Percentiles rank a stretch among this genome's conserved stretches.
Evolutionary conservation across 208 protist species (phyloP).

Genomic region (Leishmania lainsoni): DNA sequence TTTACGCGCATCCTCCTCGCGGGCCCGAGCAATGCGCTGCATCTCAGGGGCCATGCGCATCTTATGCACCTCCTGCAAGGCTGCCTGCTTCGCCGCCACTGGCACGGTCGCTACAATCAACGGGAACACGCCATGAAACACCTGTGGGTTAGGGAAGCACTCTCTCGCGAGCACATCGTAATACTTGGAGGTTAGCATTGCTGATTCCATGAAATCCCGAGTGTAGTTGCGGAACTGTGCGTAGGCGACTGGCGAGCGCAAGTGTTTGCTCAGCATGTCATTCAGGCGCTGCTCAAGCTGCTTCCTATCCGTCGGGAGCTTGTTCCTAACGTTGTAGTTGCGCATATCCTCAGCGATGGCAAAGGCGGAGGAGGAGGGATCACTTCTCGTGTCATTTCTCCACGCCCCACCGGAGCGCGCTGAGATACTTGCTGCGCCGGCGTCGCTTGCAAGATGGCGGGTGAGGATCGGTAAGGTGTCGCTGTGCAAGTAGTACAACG

Average conservation of each 20-base stretch:
- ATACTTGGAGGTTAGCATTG: constrained; percentile 68
- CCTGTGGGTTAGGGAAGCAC: constrained; percentile 49
- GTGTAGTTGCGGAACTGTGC: constrained; percentile 58
- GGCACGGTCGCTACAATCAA: constrained; percentile 78
- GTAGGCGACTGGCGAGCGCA: constrained; percentile 38
- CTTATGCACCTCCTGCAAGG: constrained; percentile 71
- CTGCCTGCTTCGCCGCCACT: constrained; percentile 39
- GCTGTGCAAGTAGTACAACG: constrained; percentile 40
- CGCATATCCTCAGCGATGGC: constrained; percentile 45
- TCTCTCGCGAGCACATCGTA: constrained; percentile 55
- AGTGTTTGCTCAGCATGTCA: constrained; percentile 40
- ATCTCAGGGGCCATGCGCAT: constrained; percentile 78
- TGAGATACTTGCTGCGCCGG: not conserved
- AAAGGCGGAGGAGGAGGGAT: not conserved
- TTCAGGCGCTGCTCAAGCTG: constrained; percentile 51
- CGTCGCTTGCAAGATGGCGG: not conserved
- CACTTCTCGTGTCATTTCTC: not conserved
- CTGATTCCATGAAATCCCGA: constrained; percentile 63
- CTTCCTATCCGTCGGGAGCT: constrained; percentile 32
- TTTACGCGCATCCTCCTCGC: constrained; percentile 56
- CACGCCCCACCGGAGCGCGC: constrained; percentile 16
- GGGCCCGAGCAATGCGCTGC: constrained; percentile 42
- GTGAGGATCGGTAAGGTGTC: constrained; percentile 18
- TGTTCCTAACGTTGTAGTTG: constrained; percentile 43
- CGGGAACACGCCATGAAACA: constrained; percentile 72